Conservation (phyloP, 2,329 filamentous ascomycete genomes). For the Aspergillus versicolor region DNA sequence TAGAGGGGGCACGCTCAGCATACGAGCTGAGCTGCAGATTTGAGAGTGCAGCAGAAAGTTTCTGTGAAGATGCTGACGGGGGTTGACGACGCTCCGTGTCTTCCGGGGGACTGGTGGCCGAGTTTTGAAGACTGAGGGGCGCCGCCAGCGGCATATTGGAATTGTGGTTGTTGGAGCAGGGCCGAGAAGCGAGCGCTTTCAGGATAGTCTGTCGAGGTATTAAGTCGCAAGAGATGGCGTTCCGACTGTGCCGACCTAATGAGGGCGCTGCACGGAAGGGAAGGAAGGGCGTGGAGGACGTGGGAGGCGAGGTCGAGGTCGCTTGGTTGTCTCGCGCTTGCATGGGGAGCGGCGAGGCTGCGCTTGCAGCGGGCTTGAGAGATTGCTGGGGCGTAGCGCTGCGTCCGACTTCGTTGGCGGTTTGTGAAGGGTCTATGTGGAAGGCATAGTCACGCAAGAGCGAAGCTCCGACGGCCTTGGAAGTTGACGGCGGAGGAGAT, state of each 20-base stretch:
- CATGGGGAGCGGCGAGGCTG: conserved; percentile 20
- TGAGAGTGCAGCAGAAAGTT: conserved; percentile 60
- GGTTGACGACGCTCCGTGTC: conserved; percentile 40
- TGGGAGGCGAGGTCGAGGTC: conserved; percentile 23
- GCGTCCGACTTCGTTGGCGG: conserved; percentile 33
- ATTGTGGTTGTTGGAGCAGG: conserved; percentile 53
- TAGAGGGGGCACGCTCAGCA: conserved; percentile 45
- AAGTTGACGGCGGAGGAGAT: conserved; percentile 24
- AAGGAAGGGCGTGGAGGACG: conserved; percentile 28
- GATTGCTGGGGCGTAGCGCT: conserved; percentile 21
- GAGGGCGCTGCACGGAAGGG: conserved; percentile 36
- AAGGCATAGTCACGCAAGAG: conserved; percentile 45
- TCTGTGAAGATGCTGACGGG: conserved; percentile 53
- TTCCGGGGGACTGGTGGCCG: conserved; percentile 23
- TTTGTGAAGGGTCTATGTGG: conserved; percentile 44
- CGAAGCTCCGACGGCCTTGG: conserved; percentile 35
- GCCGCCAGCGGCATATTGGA: conserved; percentile 61
- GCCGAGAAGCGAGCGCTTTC: conserved; percentile 71
- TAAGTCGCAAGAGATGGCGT: conserved; percentile 60
- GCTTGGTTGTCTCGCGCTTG: conserved; percentile 25
- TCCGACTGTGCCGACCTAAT: conserved; percentile 43
- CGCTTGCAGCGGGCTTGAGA: conserved; percentile 18
- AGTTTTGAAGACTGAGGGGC: conserved; percentile 60
- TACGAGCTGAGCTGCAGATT: conserved; percentile 47
- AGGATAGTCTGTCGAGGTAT: conserved; percentile 78